These are phyloP conservation scores for Vickermania ingenoplastis DNA, from an alignment of 208 protist species.

Conservation along the genomic window DNA sequence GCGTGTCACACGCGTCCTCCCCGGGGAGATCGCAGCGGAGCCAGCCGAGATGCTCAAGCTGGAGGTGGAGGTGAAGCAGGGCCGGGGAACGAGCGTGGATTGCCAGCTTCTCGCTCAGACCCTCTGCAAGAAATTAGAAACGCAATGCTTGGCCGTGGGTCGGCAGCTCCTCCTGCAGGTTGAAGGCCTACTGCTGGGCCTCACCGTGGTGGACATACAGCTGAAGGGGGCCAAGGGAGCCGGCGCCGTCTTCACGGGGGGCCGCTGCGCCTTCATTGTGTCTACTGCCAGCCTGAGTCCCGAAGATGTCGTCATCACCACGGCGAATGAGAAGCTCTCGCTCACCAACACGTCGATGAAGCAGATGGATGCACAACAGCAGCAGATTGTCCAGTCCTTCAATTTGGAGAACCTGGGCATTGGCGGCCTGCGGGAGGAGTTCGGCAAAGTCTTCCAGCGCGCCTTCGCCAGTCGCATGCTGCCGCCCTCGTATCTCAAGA, in stretches of 20 bases:
- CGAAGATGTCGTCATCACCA: conserved; percentile 31
- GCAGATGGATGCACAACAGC: conserved; percentile 75
- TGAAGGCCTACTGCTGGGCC: not conserved
- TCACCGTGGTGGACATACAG: not conserved
- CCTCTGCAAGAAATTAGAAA: conserved; percentile 13
- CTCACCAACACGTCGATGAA: conserved; percentile 66
- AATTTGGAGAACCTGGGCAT: conserved; percentile 93
- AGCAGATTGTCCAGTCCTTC: conserved; percentile 73
- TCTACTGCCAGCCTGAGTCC: conserved; percentile 6
- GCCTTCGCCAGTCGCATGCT: conserved; percentile 98
- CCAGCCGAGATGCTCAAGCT: not conserved
- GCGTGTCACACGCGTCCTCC: conserved; percentile 12
- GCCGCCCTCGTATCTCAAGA: conserved; percentile 89
- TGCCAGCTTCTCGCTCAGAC: not conserved
- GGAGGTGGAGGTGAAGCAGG: not conserved
- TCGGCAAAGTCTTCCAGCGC: conserved; percentile 97
- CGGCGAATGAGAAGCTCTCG: conserved; percentile 53
- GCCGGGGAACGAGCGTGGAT: not conserved
- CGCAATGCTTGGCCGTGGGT: conserved; percentile 23
- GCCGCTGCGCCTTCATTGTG: not conserved
- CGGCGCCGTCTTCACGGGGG: not conserved
- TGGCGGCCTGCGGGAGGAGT: conserved; percentile 94
- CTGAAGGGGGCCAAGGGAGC: not conserved
- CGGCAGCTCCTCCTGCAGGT: not conserved
- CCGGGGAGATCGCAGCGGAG: not conserved